phyloP scores from a whole-genome alignment of 208 protist genomes.

The Strigomonas oncopelti region DNA sequence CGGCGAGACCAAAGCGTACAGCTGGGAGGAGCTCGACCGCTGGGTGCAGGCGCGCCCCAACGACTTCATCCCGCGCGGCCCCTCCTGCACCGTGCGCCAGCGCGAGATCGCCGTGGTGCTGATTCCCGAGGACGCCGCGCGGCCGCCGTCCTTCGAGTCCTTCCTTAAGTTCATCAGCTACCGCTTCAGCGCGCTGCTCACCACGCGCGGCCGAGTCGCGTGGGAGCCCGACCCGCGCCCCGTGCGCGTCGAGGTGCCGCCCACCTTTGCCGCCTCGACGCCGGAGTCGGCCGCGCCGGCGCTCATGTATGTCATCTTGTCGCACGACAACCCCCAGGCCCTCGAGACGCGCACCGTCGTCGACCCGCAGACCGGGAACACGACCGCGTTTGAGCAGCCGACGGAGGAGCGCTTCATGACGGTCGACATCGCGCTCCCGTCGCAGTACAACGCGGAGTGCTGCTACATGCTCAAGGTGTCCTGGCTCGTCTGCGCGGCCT shows the following conservation, averaged over 20 bases:
- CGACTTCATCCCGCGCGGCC: conserved; percentile 39
- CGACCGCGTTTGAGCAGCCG: conserved; percentile 38
- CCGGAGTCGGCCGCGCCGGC: neutral
- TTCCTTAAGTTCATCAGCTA: conserved; percentile 71
- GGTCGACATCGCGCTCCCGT: conserved; percentile 56
- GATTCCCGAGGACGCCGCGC: conserved; percentile 46
- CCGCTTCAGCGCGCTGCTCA: conserved; percentile 60
- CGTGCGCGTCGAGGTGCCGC: conserved; percentile 28
- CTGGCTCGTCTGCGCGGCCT: conserved; percentile 70
- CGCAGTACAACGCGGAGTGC: conserved; percentile 49
- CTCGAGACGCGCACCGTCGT: conserved; percentile 45
- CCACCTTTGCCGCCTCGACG: neutral
- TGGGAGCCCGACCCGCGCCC: conserved; percentile 36
- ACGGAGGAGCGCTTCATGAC: conserved; percentile 56
- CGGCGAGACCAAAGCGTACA: conserved; percentile 53
- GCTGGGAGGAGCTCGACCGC: conserved; percentile 71
- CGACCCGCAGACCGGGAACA: conserved; percentile 47
- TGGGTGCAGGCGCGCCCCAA: conserved; percentile 57
- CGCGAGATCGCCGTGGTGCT: conserved; percentile 66
- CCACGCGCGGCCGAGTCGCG: conserved; percentile 28
- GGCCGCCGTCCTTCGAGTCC: conserved; percentile 49
- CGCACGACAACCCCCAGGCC: conserved; percentile 39
- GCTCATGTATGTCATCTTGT: conserved; percentile 48
- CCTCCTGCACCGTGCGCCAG: conserved; percentile 33
- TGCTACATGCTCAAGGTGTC: conserved; percentile 63